Evolutionary conservation across 177 flowering plant genomes (phyloP), one percentile per base, ranked within the genome.

Genomic region (Tripterygium wilfordii): DNA sequence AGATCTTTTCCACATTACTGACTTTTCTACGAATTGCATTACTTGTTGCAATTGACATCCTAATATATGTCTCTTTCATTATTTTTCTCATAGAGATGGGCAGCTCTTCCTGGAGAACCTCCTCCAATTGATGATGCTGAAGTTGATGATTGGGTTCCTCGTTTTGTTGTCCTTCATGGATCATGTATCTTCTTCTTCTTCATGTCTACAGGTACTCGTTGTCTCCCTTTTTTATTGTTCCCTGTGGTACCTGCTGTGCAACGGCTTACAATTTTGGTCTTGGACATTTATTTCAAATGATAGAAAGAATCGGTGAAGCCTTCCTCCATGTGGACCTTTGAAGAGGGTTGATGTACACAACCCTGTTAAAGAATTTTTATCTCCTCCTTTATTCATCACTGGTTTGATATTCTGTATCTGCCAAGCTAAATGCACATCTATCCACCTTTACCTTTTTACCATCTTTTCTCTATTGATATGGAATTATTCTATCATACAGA

Each of bases 101-200:
- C 76, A 22, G 83, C 97, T 41, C 67, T 94, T 51, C 97, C 95
- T 21, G 95, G 97, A 60, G 97, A 86, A 48, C 85, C 89, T 48
- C 94, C 79, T 36, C 80, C 82, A 12, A 36, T 87, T 18, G 97
- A 89, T 69, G 99, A 94, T 62, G 56, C 77, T 35, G 97, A 94
- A 20, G 85, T 94, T 50, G 95, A 94, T 67, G 99, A 94, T 53
- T 89, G 96, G 96, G 81, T 94, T 63, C 96, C 96, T 16, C 95
- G 92, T 48, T 94, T 94, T 57, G 69, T 79, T 53, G 95, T 94
- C 44, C 90, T 94, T 36, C 95, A 94, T 15, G 99, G 97, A 8
- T 17, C 78, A 5, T 89, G 99, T 56, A 68, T 94, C 48, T 94
- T 71, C 68, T 79, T 94, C 65, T 87, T 77, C 63, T 58, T 81